Base-by-base conservation (phyloP, 1,139 yeast species). In the Debaryomyces coudertii region DNA sequence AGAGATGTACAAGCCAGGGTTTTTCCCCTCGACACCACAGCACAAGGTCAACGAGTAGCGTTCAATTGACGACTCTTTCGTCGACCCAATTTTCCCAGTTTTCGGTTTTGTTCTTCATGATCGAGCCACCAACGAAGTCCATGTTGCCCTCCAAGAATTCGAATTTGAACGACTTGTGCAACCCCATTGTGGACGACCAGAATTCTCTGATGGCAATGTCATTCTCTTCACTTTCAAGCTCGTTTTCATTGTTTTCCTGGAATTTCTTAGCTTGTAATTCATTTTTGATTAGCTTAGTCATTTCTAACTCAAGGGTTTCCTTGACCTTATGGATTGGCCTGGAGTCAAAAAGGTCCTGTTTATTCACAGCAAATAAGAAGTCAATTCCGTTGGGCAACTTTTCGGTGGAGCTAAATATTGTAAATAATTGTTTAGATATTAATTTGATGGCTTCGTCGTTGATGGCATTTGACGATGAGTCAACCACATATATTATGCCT, bases 1-100 rank as follows among this genome's bases (percentile, higher is more conserved):
- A 45, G 66, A 77, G 53, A 61, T 77, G 36, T 63, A 63, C 14
- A 68, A 69, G 40, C 76, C 77, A 20, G 66, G 70, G 2, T 68
- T 73, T 50, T 84, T 85, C 56, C 92, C 92, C 0, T 53, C 68
- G n/a, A 84, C 65, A 1, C 89, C 89, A 4, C 68, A 58, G 16
- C 53, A 50, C 33, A 40, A 30, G 30, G 30, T 48, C 8, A 36
- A 30, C 4, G 22, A 42, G 30, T 16, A 39, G 22, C 20, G 15
- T 11, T 12, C 66, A 68, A 56, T 85, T 85, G 9, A 83, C 86
- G 11, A 83, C 86, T 52, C 79, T 75, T 60, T 85, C 93, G 53
- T 84, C 87, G 39, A 90, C 70, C 96, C 96, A 90, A 53, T 83
- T 76, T 53, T 80, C 81, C 90, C 95, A 87, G 23, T 68, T 65